Conservation (phyloP, 176 grass and related monocot species). For the Saccharum spontaneum region DNA sequence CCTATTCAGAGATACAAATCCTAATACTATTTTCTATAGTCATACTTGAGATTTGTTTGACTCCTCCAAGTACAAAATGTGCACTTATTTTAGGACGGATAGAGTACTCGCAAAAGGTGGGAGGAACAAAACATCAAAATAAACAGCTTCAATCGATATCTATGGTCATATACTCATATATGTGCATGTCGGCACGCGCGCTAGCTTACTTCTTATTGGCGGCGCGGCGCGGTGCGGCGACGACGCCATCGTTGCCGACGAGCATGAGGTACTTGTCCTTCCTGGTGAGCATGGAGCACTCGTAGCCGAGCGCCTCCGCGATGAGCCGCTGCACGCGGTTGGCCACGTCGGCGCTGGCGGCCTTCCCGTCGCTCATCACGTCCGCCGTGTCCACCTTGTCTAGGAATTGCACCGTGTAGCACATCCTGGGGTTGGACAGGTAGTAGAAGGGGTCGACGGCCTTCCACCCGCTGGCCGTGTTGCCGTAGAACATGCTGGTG, state of each 20-base stretch:
- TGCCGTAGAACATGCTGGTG: conserved; percentile 58
- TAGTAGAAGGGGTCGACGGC: conserved; percentile 62
- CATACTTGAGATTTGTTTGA: too few species aligned
- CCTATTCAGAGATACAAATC: too few species aligned
- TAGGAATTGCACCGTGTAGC: conserved; percentile 64
- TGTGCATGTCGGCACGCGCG: background rate
- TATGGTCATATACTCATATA: background rate
- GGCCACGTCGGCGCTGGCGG: conserved; percentile 41
- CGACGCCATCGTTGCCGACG: conserved; percentile 66
- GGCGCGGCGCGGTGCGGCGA: background rate
- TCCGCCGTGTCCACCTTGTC: conserved; percentile 34
- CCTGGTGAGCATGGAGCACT: conserved; percentile 70
- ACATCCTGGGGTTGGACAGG: conserved; percentile 53
- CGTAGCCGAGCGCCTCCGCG: conserved; percentile 58
- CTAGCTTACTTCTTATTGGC: background rate
- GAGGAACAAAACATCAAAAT: background rate
- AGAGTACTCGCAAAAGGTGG: background rate
- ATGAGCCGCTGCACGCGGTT: conserved; percentile 57
- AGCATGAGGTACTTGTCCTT: conserved; percentile 85
- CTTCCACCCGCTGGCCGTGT: conserved; percentile 68
- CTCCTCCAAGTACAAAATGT: too few species aligned
- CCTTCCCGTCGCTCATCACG: background rate
- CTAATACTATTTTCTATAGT: too few species aligned
- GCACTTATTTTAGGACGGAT: too few species aligned
- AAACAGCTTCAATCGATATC: background rate